Percentiles rank a stretch among this genome's conserved stretches.
Conservation (phyloP, 2,329 filamentous ascomycete genomes). For the Sporothrix phasma region DNA sequence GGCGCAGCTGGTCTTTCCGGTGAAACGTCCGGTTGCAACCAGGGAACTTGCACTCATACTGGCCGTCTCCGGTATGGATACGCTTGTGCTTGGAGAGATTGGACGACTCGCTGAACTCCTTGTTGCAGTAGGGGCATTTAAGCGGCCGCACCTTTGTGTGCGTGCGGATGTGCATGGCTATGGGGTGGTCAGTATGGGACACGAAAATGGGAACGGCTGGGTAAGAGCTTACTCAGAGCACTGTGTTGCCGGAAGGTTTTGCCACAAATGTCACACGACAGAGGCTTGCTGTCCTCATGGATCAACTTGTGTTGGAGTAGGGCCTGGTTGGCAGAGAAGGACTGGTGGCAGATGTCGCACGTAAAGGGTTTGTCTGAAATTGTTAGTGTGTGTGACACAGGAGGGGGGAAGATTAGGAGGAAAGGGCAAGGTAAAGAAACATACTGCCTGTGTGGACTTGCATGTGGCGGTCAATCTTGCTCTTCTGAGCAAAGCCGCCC, state of each 20-base stretch:
- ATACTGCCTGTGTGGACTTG: slow-evolving; percentile 55
- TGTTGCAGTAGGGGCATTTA: slow-evolving; percentile 47
- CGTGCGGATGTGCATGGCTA: slow-evolving; percentile 57
- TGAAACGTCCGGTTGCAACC: slow-evolving; percentile 49
- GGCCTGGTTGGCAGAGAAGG: slow-evolving; percentile 57
- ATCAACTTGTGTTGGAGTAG: slow-evolving; percentile 57
- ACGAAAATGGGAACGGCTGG: background rate
- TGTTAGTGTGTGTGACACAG: background rate
- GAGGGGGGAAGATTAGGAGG: background rate
- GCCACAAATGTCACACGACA: slow-evolving; percentile 45
- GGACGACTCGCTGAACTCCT: slow-evolving; percentile 53
- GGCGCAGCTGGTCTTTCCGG: slow-evolving; percentile 49
- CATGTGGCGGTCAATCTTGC: slow-evolving; percentile 55
- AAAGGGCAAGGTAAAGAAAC: slow-evolving; percentile 22
- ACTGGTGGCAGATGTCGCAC: slow-evolving; percentile 45
- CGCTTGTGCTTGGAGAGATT: slow-evolving; percentile 57
- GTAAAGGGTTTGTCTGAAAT: slow-evolving; percentile 47
- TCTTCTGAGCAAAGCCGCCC: slow-evolving; percentile 46
- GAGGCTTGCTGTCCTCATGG: slow-evolving; percentile 56
- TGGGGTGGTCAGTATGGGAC: background rate
- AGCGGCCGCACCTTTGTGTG: slow-evolving; percentile 58
- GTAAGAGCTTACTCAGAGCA: slow-evolving; percentile 45
- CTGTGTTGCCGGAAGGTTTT: slow-evolving; percentile 58
- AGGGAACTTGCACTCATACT: slow-evolving; percentile 37
- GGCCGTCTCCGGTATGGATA: slow-evolving; percentile 46